phyloP scores from a whole-genome alignment of 441 rosid genomes.

The Corymbia citriodora region DNA sequence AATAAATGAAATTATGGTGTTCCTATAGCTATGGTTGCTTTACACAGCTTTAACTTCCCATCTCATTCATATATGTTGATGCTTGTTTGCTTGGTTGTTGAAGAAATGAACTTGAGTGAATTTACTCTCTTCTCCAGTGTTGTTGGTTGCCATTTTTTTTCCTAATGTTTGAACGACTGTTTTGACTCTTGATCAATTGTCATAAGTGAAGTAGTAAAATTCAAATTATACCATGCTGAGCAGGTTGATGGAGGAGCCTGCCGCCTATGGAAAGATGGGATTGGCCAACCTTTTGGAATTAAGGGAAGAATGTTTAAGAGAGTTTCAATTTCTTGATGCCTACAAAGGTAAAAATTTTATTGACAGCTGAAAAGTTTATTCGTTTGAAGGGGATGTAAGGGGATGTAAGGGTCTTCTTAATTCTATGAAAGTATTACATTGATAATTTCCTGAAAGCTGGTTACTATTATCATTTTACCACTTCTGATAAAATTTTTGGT shows the following conservation, averaged over 20 bases:
- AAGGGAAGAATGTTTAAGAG: slow-evolving; percentile 98
- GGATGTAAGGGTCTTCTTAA: not conserved
- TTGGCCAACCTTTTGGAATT: slow-evolving; percentile 96
- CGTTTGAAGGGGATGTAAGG: not conserved
- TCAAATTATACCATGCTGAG: not conserved
- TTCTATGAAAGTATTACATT: not conserved
- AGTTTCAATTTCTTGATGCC: slow-evolving; percentile 93
- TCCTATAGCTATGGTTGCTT: not conserved
- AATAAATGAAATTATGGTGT: not conserved
- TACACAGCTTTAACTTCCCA: not conserved
- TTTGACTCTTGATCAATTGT: not conserved
- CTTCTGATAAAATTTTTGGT: not conserved
- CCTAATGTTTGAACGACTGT: not conserved
- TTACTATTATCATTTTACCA: not conserved
- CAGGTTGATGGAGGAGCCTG: slow-evolving; percentile 98
- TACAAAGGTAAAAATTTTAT: slow-evolving; percentile 59
- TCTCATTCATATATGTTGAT: not conserved
- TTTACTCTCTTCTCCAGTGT: not conserved
- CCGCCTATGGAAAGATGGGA: slow-evolving; percentile 97
- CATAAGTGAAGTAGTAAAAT: not conserved
- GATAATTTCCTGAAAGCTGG: not conserved
- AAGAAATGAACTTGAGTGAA: not conserved
- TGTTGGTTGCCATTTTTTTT: not conserved
- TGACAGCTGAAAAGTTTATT: not conserved
- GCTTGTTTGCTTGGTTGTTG: not conserved